Conservation (phyloP, 768 basidiomycete genomes). For the Leucosporidium creatinivorum region DNA sequence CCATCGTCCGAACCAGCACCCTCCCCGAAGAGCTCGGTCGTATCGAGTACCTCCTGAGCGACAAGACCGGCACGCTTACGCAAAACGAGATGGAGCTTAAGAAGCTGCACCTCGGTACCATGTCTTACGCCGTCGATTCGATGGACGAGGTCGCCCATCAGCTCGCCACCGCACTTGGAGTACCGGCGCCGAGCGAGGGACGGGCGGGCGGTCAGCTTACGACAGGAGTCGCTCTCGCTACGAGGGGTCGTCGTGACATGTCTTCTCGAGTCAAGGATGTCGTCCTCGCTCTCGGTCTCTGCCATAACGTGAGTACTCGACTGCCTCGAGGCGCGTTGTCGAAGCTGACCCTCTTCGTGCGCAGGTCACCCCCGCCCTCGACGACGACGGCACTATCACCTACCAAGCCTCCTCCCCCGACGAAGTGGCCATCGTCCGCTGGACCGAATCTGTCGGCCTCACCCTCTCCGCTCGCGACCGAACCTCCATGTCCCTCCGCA, state of each 20-base stretch:
- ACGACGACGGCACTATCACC: slow-evolving; percentile 84
- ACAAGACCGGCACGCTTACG: slow-evolving; percentile 96
- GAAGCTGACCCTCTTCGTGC: slow-evolving; percentile 2
- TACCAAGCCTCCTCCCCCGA: slow-evolving; percentile 99
- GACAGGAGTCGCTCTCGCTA: slow-evolving; percentile 75
- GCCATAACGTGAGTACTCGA: slow-evolving; percentile 70
- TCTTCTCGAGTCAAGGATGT: slow-evolving; percentile 86
- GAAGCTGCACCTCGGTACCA: slow-evolving; percentile 97
- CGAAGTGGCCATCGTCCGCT: slow-evolving; percentile 95
- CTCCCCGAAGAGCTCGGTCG: slow-evolving; percentile 92
- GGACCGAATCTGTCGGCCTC: slow-evolving; percentile 91
- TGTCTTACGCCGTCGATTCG: slow-evolving; percentile 93
- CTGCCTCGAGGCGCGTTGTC: not conserved
- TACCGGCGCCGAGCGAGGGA: slow-evolving; percentile 46
- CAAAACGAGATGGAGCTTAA: slow-evolving; percentile 99
- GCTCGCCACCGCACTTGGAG: slow-evolving; percentile 73
- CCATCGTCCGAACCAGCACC: slow-evolving; percentile 95
- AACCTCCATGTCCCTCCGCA: slow-evolving; percentile 74
- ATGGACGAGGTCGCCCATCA: slow-evolving; percentile 98
- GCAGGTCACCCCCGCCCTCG: slow-evolving; percentile 81
- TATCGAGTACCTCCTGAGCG: slow-evolving; percentile 90
- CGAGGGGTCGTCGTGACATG: slow-evolving; percentile 85
- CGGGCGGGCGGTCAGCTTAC: slow-evolving; percentile 43
- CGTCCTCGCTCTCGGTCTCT: slow-evolving; percentile 83
- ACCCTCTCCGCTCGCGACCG: slow-evolving; percentile 84